phyloP scores from a whole-genome alignment of 2,329 filamentous ascomycete species.

The Xylariales sp. region DNA sequence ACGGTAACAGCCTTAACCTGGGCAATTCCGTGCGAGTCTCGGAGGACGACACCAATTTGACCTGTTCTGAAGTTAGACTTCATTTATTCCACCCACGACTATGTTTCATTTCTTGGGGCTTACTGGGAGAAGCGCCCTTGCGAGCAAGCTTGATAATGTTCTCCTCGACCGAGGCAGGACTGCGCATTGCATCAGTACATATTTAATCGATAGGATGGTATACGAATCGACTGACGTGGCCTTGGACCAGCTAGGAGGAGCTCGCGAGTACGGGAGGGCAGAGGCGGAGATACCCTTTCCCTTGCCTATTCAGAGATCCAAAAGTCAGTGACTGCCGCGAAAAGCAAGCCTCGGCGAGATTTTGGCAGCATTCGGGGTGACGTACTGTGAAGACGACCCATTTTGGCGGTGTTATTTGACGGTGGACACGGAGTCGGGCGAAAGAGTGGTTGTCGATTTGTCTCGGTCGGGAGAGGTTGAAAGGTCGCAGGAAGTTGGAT shows the following conservation, averaged over 20 bases:
- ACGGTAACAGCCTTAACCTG: slow-evolving; percentile 94
- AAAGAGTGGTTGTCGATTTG: slow-evolving; percentile 45
- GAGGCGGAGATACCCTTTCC: slow-evolving; percentile 99
- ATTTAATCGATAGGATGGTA: not conserved
- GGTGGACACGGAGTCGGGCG: slow-evolving; percentile 32
- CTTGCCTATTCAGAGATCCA: slow-evolving; percentile 27
- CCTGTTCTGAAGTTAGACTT: slow-evolving; percentile 22
- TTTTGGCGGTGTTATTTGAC: slow-evolving; percentile 64
- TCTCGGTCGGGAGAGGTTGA: slow-evolving; percentile 35
- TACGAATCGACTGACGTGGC: slow-evolving; percentile 67
- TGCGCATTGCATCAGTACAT: slow-evolving; percentile 22
- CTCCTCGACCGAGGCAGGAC: slow-evolving; percentile 95
- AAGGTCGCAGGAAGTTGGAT: slow-evolving; percentile 39
- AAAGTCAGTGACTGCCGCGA: slow-evolving; percentile 20
- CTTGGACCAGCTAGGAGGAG: slow-evolving; percentile 95
- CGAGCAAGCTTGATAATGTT: slow-evolving; percentile 99
- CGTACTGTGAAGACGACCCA: slow-evolving; percentile 88
- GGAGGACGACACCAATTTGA: slow-evolving; percentile 83
- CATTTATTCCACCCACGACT: not conserved
- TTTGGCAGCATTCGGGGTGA: slow-evolving; percentile 68
- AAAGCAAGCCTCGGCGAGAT: not conserved
- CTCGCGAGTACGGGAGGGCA: slow-evolving; percentile 96
- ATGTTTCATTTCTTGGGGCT: slow-evolving; percentile 10
- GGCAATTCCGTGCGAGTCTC: slow-evolving; percentile 97
- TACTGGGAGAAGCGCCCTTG: slow-evolving; percentile 84